A percentile compares a stretch with the other conserved stretches of the same genome.
These are phyloP conservation scores for Pestalotiopsis fici DNA, from an alignment of 2,329 filamentous ascomycete species.

Conservation along the genomic window DNA sequence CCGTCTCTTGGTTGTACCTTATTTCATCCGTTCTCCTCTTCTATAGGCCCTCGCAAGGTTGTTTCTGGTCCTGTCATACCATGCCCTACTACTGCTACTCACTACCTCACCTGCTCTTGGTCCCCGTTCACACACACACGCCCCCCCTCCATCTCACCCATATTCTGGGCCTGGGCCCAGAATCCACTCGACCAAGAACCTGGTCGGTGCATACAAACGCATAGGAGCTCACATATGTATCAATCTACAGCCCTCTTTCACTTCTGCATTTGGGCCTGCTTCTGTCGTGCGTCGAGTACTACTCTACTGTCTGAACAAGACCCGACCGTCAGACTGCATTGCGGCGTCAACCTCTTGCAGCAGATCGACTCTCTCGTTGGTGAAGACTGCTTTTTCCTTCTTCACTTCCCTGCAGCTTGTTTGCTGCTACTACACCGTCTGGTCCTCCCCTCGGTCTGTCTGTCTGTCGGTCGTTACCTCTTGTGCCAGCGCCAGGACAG, in stretches of 20 bases:
- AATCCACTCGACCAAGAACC: slow-evolving; percentile 26
- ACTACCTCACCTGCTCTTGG: neutral
- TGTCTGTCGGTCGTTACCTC: slow-evolving; percentile 20
- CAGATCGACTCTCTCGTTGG: slow-evolving; percentile 21
- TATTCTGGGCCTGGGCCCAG: slow-evolving; percentile 23
- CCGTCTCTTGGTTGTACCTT: slow-evolving; percentile 17
- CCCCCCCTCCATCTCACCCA: slow-evolving; percentile 27
- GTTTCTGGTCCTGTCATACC: slow-evolving; percentile 32
- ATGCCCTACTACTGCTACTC: slow-evolving; percentile 11
- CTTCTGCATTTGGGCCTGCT: slow-evolving; percentile 29
- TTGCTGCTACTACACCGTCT: slow-evolving; percentile 25
- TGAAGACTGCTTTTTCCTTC: slow-evolving; percentile 20
- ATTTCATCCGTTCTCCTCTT: slow-evolving; percentile 27
- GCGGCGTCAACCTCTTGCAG: slow-evolving; percentile 27
- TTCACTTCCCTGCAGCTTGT: slow-evolving; percentile 19
- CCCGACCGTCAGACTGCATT: slow-evolving; percentile 27
- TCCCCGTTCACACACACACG: slow-evolving; percentile 19
- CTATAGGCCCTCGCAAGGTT: slow-evolving; percentile 25
- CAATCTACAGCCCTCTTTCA: slow-evolving; percentile 32
- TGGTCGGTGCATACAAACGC: slow-evolving; percentile 34
- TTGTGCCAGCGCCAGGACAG: neutral
- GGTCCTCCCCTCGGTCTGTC: slow-evolving; percentile 12
- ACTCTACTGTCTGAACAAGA: slow-evolving; percentile 29
- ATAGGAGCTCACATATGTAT: slow-evolving; percentile 38
- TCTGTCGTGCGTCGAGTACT: slow-evolving; percentile 32